Base-by-base conservation (phyloP, 805 yeast genomes). In the Ogataea wickerhamii region DNA sequence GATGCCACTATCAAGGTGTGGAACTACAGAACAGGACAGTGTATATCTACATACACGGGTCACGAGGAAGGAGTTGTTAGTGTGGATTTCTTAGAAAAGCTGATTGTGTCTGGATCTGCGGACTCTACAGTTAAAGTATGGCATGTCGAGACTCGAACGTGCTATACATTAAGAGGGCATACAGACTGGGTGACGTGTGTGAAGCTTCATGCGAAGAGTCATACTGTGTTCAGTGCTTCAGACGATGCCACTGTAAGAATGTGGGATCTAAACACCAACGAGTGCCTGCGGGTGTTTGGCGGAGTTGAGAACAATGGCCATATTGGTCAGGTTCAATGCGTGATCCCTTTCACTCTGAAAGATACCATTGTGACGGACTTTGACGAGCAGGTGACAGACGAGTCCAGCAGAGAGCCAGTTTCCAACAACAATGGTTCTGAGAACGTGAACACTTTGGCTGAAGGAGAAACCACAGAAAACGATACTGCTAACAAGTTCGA, bases 11-110 rank as follows among this genome's bases (percentile, higher is more conserved):
- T 93, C 45, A 82, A 89, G 51, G 94, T 93, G 26, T 93, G 98
- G 98, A 88, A 91, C 64, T 87, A 87, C 63, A 82, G 83, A 47
- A 87, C 95, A 0, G 98, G 98, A 25, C 84, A 85, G 59, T 91
- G 97, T 56, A 80, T 93, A 17, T 84, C 96, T 6, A 89, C 98
- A 0, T 88, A 93, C 62, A 71, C 91, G 28, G 98, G 98, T 3
- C 98, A 93, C 64, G 81, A 80, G 34, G 93, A 84, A 53, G 80
- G 87, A 35, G 95, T 93, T 4, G 70, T 84, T 28, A 77, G 86
- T 47, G 87, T 93, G 36, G 97, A 91, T 60, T 85, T 87, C 49
- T 71, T 70, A 46, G 73, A 76, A 46, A 87, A 86, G 53, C 70
- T 87, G 21, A 88, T 93, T 54, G 97, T 88, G 1, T 81, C 93